Percentiles rank a stretch among this genome's conserved stretches.
Evolutionary conservation across 371 early-diverging fungal genomes (phyloP).

Genomic region (Saksenaea vasiformis): DNA sequence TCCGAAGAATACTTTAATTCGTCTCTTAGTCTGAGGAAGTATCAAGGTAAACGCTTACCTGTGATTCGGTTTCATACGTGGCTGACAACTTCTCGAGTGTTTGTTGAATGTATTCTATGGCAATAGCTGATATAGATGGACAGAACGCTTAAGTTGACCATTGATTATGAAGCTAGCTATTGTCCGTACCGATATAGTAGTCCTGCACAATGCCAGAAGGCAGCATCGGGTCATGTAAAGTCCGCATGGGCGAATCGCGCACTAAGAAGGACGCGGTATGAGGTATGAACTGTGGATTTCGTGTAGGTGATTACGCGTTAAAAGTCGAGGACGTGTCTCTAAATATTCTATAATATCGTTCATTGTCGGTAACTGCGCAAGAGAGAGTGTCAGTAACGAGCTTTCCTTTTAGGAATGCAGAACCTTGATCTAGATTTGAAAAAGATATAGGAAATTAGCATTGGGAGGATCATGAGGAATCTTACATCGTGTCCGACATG

Average conservation of each 20-base stretch:
- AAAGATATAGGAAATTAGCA: not conserved
- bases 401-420: not conserved
- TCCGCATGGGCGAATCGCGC: conserved; percentile 21
- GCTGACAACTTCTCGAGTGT: not conserved
- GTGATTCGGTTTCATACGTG: not conserved
- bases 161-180: too few species aligned
- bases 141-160: too few species aligned
- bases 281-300: not conserved
- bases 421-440: not conserved
- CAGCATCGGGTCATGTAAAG: conserved; percentile 11
- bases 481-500: not conserved
- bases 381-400: not conserved
- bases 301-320: conserved; percentile 10
- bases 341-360: not conserved
- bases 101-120: not conserved
- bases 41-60: conserved; percentile 1
- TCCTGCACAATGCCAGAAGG: conserved; percentile 14
- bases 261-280: conserved; percentile 1
- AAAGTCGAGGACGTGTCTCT: conserved; percentile 7
- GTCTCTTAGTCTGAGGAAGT: too few species aligned
- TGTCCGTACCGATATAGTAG: conserved; percentile 14
- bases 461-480: not conserved
- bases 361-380: not conserved
- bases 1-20: not conserved
- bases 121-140: too few species aligned